Conservation (phyloP, 1,284 basidiomycete species). For the Fomitopsis pinicola region DNA sequence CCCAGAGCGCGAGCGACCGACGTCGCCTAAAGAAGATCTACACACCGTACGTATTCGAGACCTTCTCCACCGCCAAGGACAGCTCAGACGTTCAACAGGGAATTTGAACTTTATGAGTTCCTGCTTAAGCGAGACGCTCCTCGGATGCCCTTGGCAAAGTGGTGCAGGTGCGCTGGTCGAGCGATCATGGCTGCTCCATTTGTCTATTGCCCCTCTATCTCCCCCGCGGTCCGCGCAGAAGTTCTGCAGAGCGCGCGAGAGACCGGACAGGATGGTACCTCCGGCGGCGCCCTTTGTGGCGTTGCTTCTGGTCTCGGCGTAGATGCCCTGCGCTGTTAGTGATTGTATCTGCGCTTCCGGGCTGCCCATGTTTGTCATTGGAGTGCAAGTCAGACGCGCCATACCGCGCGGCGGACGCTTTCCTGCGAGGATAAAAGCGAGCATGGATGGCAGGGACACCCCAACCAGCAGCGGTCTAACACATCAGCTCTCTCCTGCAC, state of each 20-base stretch:
- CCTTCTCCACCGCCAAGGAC: neutral
- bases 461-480: neutral
- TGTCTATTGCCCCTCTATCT: slow-evolving; percentile 5
- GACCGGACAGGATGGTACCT: neutral
- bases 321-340: neutral
- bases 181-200: neutral
- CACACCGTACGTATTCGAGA: neutral
- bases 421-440: neutral
- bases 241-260: neutral
- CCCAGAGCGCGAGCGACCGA: neutral
- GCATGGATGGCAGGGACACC: neutral
- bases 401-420: neutral
- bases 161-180: neutral
- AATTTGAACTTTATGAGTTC: neutral
- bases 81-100: neutral
- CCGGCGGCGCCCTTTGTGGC: neutral
- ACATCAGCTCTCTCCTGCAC: neutral
- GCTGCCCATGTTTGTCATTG: neutral
- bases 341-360: neutral
- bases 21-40: neutral
- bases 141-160: neutral
- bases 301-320: slow-evolving; percentile 1
- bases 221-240: neutral
- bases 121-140: neutral
- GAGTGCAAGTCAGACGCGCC: neutral